A percentile compares a stretch with the other conserved stretches of the same genome.
These are phyloP conservation scores for Quercus rubra DNA, from an alignment of 306 rosid species.

Conservation along the genomic window DNA sequence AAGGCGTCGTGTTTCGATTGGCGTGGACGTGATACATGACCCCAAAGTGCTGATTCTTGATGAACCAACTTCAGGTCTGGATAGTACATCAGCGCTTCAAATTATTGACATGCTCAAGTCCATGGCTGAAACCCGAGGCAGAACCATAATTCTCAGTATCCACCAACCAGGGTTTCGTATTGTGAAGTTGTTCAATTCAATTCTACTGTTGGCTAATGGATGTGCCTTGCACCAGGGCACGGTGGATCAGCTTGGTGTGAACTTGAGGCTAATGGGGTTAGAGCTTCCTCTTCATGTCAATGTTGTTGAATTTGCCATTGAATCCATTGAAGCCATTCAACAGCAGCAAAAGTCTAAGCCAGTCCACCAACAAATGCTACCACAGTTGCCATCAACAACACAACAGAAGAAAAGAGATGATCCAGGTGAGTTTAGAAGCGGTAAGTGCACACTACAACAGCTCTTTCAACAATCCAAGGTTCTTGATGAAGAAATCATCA, in stretches of 20 bases:
- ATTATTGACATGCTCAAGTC: constrained; percentile 79
- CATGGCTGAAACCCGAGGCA: constrained; percentile 70
- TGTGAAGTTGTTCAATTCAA: constrained; percentile 66
- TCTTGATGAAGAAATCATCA: constrained; percentile 49
- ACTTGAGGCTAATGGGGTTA: constrained; percentile 59
- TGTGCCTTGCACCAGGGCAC: constrained; percentile 74
- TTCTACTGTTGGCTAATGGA: constrained; percentile 71
- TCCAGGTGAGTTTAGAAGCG: constrained; percentile 36
- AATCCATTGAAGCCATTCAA: constrained; percentile 63
- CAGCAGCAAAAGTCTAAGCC: constrained; percentile 30
- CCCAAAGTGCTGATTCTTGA: constrained; percentile 82
- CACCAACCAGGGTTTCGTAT: constrained; percentile 95
- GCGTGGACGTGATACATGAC: constrained; percentile 90
- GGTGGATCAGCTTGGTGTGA: constrained; percentile 61
- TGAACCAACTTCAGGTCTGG: constrained; percentile 97
- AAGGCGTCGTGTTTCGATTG: constrained; percentile 84
- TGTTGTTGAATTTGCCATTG: constrained; percentile 82
- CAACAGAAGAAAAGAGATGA: constrained; percentile 35
- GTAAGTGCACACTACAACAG: constrained; percentile 75
- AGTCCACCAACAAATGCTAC: constrained; percentile 22
- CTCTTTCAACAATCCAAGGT: constrained; percentile 84
- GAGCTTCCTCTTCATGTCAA: constrained; percentile 84
- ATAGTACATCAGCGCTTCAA: constrained; percentile 85
- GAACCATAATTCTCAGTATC: constrained; percentile 76
- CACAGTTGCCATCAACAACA: constrained; percentile 18